phyloP scores from a whole-genome alignment of 257 asterid species.

The Cruciata laevipes region DNA sequence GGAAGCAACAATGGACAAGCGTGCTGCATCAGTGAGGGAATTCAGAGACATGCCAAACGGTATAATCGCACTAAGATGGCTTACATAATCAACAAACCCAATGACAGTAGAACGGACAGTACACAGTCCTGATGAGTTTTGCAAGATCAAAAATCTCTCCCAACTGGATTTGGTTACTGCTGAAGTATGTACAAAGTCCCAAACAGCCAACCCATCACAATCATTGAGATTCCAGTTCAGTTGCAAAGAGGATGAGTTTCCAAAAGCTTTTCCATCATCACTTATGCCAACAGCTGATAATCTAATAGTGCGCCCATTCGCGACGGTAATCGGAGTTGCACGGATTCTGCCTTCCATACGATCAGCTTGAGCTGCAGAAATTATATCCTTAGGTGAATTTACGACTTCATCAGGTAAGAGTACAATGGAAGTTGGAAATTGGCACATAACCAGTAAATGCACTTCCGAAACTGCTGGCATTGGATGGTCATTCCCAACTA shows the following conservation, averaged over 20 bases:
- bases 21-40: constrained; percentile 64
- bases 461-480: constrained; percentile 77
- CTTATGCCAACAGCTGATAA: constrained; percentile 73
- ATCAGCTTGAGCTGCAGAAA: constrained; percentile 60
- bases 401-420: constrained; percentile 65
- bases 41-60: constrained; percentile 24
- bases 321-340: constrained; percentile 57
- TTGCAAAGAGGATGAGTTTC: constrained; percentile 74
- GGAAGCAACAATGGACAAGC: constrained; percentile 73
- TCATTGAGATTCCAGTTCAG: constrained; percentile 62
- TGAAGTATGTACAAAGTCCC: constrained; percentile 41
- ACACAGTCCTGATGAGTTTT: constrained; percentile 69
- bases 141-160: constrained; percentile 75
- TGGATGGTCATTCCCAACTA: constrained; percentile 63
- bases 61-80: constrained; percentile 27
- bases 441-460: constrained; percentile 49
- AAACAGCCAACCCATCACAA: constrained; percentile 59
- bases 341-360: constrained; percentile 57
- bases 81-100: constrained; percentile 36
- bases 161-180: constrained; percentile 47
- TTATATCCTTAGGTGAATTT: constrained; percentile 44
- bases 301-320: constrained; percentile 79
- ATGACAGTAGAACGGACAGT: constrained; percentile 50
- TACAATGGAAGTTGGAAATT: constrained; percentile 65
- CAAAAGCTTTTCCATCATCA: constrained; percentile 67